Percentiles rank a stretch among this genome's conserved stretches.
Conservation (phyloP, 2,329 filamentous ascomycete genomes). For the Cladosporium sp. region DNA sequence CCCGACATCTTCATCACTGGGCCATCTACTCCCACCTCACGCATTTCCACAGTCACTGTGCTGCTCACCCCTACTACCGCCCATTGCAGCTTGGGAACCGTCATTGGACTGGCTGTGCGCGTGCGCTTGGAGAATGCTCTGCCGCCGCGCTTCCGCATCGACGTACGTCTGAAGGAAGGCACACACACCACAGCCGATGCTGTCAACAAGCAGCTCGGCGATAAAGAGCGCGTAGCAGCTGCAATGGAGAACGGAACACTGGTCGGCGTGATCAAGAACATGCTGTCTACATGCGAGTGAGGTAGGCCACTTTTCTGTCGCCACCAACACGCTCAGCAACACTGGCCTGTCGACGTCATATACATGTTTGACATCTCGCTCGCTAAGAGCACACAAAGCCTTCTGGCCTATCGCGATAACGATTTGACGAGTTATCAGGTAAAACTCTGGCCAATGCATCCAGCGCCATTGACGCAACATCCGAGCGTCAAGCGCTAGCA, state of each 20-base stretch:
- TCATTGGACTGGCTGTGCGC: constrained; percentile 90
- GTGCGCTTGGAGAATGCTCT: constrained; percentile 88
- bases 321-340: background rate
- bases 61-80: constrained; percentile 95
- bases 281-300: constrained; percentile 60
- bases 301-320: background rate
- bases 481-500: background rate
- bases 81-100: constrained; percentile 92
- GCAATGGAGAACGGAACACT: constrained; percentile 91
- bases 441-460: background rate
- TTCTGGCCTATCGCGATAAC: background rate
- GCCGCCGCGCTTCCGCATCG: constrained; percentile 86
- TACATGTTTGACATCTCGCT: background rate
- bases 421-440: background rate
- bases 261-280: constrained; percentile 84
- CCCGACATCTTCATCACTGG: constrained; percentile 81
- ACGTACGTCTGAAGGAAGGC: constrained; percentile 92
- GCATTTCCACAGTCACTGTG: constrained; percentile 75
- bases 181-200: constrained; percentile 94
- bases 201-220: constrained; percentile 92
- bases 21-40: constrained; percentile 61
- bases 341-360: background rate
- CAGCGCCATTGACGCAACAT: background rate
- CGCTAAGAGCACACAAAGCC: background rate
- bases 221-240: constrained; percentile 95